Evolutionary conservation across 225 moss, liverwort and hornwort genomes (phyloP).

Genomic region (Anthoceros angustus): DNA sequence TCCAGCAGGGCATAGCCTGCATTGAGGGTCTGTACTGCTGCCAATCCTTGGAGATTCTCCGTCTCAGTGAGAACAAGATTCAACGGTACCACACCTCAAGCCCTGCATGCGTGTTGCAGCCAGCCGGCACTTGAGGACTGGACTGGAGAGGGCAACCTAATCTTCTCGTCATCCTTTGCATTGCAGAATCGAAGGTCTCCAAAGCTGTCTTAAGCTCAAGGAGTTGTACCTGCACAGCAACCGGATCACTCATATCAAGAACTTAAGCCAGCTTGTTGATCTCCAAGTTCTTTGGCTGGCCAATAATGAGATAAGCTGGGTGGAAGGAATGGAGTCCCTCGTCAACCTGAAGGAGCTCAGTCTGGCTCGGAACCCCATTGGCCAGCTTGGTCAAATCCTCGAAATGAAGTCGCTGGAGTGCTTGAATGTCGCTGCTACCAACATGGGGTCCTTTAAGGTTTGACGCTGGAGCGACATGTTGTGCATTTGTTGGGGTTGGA

Average conservation of each 20-base stretch:
- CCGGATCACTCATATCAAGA: constrained; percentile 53
- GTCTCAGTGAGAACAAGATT: constrained; percentile 85
- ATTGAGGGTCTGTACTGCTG: constrained; percentile 92
- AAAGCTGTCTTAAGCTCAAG: constrained; percentile 78
- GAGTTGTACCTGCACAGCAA: constrained; percentile 81
- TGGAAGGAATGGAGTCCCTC: constrained; percentile 73
- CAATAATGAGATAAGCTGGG: constrained; percentile 68
- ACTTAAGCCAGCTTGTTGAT: constrained; percentile 55
- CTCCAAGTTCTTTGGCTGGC: constrained; percentile 90
- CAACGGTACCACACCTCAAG: constrained; percentile 34
- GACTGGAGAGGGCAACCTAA: too few relatives aligned
- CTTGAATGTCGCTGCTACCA: constrained; percentile 78
- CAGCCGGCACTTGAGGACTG: too few relatives aligned
- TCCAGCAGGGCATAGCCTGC: constrained; percentile 72
- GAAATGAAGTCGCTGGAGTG: constrained; percentile 72
- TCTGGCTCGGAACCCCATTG: constrained; percentile 73
- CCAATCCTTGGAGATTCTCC: constrained; percentile 73
- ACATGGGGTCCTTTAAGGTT: constrained; percentile 97
- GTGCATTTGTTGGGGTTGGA: not conserved
- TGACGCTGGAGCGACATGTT: not conserved
- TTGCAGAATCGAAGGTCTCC: constrained; percentile 89
- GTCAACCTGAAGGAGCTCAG: constrained; percentile 62
- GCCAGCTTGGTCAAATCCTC: constrained; percentile 68
- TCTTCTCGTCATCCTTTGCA: not conserved
- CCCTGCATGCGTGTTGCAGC: constrained; percentile 10